Conservation (phyloP, 306 rosid genomes). For the Begonia fuchsioides region DNA sequence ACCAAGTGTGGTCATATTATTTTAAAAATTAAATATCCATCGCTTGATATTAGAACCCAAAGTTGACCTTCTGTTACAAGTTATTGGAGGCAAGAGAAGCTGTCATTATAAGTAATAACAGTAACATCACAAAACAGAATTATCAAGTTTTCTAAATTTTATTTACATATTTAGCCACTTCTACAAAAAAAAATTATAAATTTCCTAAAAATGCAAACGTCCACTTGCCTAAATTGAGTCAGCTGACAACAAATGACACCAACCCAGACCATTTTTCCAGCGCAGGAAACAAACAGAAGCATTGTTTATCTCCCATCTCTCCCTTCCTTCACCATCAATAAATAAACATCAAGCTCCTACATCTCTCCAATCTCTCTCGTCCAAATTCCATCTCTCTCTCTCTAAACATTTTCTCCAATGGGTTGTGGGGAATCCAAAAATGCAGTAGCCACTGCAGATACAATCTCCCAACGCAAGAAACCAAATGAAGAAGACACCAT, state of each 20-base stretch:
- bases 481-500: conserved; percentile 11
- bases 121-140: too few species aligned
- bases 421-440: conserved; percentile 79
- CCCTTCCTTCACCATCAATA: neutral
- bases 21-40: too few species aligned
- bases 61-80: too few species aligned
- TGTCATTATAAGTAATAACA: too few species aligned
- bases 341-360: neutral
- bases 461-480: conserved; percentile 34
- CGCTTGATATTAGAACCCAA: too few species aligned
- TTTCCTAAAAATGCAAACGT: too few species aligned
- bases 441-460: conserved; percentile 44
- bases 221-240: too few species aligned
- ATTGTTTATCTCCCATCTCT: neutral
- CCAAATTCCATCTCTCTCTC: neutral
- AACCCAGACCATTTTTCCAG: neutral
- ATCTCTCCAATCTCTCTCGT: neutral
- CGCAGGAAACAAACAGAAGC: neutral
- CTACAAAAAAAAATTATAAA: too few species aligned
- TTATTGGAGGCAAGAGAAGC: too few species aligned
- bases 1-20: too few species aligned
- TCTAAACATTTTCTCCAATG: conserved; percentile 20
- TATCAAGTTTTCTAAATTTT: too few species aligned
- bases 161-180: too few species aligned
- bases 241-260: neutral